Evolutionary conservation across 1,284 basidiomycete species (phyloP).

Genomic region (Leccinum fuscescens): DNA sequence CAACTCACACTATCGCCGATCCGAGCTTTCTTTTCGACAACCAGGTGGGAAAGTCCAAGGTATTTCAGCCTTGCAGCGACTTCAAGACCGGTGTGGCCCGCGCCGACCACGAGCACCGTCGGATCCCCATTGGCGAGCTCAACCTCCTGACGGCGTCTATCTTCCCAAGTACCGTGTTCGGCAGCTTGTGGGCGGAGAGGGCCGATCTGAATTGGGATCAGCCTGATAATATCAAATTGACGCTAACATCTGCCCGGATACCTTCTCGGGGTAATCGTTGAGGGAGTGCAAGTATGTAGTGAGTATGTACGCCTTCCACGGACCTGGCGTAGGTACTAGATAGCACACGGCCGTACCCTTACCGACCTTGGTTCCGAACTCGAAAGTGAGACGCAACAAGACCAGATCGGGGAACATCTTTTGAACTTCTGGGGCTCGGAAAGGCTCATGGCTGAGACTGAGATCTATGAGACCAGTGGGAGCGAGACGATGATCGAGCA

Average conservation of each 20-base stretch:
- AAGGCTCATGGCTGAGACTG: conserved; percentile 15
- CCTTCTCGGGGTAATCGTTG: conserved; percentile 43
- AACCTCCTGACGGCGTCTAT: conserved; percentile 23
- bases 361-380: conserved; percentile 19
- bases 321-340: conserved; percentile 17
- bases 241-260: neutral
- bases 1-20: conserved; percentile 35
- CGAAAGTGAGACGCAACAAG: conserved; percentile 24
- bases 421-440: conserved; percentile 23
- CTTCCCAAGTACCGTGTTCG: conserved; percentile 32
- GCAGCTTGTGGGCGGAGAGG: conserved; percentile 5
- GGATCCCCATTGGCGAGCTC: conserved; percentile 29
- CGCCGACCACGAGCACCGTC: conserved; percentile 36
- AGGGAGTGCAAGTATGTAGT: conserved; percentile 51
- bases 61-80: conserved; percentile 38
- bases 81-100: conserved; percentile 39
- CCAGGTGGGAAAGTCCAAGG: conserved; percentile 34
- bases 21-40: conserved; percentile 36
- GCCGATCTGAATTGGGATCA: conserved; percentile 21
- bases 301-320: conserved; percentile 31
- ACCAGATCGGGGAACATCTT: conserved; percentile 27
- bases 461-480: conserved; percentile 32
- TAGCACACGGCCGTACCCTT: conserved; percentile 24
- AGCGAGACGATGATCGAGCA: conserved; percentile 30
- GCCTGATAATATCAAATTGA: neutral